Evolutionary conservation across 306 rosid species (phyloP).

Genomic region (Lathyrus aphaca): DNA sequence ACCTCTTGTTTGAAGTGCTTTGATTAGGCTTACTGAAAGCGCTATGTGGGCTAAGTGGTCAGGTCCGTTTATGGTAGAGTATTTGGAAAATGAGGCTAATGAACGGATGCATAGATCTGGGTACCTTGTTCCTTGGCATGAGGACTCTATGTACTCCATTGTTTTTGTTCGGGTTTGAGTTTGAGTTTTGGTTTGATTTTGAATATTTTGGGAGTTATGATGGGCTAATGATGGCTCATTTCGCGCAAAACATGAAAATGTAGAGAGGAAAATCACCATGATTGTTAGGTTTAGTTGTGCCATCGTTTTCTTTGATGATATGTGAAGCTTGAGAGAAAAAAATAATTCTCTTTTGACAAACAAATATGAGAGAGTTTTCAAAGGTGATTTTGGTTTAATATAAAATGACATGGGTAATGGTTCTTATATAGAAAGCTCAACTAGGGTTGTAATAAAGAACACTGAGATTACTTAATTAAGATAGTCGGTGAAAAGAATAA

Average conservation of each 20-base stretch:
- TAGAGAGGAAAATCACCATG: slow-evolving; percentile 31
- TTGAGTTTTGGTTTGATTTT: not conserved
- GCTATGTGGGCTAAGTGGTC: slow-evolving; percentile 54
- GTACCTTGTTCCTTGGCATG: slow-evolving; percentile 54
- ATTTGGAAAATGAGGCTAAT: slow-evolving; percentile 38
- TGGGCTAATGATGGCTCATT: slow-evolving; percentile 25
- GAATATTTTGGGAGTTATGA: slow-evolving; percentile 14
- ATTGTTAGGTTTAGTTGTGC: slow-evolving; percentile 35
- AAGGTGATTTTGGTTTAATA: not conserved
- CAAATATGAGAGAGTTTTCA: not conserved
- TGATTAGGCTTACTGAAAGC: slow-evolving; percentile 52
- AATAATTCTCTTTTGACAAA: no score
- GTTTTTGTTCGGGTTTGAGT: slow-evolving; percentile 14
- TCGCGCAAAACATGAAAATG: slow-evolving; percentile 21
- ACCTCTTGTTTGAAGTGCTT: slow-evolving; percentile 46
- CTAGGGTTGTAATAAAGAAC: not conserved
- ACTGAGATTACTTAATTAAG: not conserved
- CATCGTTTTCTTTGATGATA: slow-evolving; percentile 35
- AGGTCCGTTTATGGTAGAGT: slow-evolving; percentile 42
- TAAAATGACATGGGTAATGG: slow-evolving; percentile 16
- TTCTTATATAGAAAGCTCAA: slow-evolving; percentile 36
- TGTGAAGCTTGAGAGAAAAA: not conserved
- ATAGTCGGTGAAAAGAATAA: slow-evolving; percentile 15
- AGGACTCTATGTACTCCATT: slow-evolving; percentile 41
- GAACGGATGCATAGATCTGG: slow-evolving; percentile 51